phyloP scores from a whole-genome alignment of 2,329 filamentous ascomycete genomes.

The Cyphellophora europaea region DNA sequence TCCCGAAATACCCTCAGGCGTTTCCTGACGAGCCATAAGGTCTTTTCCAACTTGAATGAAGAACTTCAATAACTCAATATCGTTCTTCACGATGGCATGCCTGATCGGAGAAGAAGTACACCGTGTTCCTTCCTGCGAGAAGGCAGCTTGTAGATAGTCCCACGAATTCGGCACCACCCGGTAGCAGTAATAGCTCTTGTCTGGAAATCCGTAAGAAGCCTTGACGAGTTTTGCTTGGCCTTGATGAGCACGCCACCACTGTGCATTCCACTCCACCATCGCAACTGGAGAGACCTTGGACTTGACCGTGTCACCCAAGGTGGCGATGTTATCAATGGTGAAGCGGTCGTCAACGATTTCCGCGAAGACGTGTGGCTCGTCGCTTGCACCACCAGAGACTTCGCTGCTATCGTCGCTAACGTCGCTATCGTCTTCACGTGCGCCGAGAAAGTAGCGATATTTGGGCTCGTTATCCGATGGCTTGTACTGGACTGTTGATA shows the following conservation, averaged over 20 bases:
- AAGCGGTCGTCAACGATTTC: slow-evolving; percentile 57
- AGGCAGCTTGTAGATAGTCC: slow-evolving; percentile 12
- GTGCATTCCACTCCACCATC: slow-evolving; percentile 37
- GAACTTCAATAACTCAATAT: slow-evolving; percentile 45
- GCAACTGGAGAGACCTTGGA: slow-evolving; percentile 48
- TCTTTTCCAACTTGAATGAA: slow-evolving; percentile 47
- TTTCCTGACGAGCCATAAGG: slow-evolving; percentile 29
- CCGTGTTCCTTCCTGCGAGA: slow-evolving; percentile 1
- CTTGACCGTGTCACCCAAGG: slow-evolving; percentile 59
- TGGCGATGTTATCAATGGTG: slow-evolving; percentile 67
- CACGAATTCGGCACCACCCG: no score
- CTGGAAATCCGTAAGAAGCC: no score
- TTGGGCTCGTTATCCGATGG: slow-evolving; percentile 42
- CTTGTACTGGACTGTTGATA: slow-evolving; percentile 59
- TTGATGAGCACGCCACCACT: slow-evolving; percentile 26
- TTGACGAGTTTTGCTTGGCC: no score
- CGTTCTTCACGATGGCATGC: slow-evolving; percentile 44
- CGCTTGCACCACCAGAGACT: slow-evolving; percentile 27
- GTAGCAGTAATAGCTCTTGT: no score
- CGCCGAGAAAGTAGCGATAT: slow-evolving; percentile 32
- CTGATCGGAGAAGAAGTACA: slow-evolving; percentile 22
- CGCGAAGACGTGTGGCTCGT: slow-evolving; percentile 25
- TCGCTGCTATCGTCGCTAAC: slow-evolving; percentile 17
- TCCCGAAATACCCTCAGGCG: slow-evolving; percentile 3
- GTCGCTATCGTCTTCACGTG: slow-evolving; percentile 16